These are phyloP conservation scores for Xylaria grammica DNA, from an alignment of 495 filamentous ascomycete genomes.

Conservation along the genomic window DNA sequence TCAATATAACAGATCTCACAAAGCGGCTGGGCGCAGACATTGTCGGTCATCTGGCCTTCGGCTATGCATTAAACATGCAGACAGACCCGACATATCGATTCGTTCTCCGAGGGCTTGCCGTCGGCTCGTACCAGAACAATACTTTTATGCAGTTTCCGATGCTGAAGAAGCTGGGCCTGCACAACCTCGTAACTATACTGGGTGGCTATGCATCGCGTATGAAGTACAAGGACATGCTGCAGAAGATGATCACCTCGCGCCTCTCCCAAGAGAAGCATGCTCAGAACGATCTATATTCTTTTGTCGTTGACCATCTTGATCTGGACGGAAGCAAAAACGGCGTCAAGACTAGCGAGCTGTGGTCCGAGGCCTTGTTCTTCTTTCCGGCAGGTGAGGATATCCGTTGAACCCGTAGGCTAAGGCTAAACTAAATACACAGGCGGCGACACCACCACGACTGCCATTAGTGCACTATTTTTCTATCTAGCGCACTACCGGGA, in stretches of 20 bases:
- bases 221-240: constrained; percentile 19
- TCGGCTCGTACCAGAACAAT: constrained; percentile 18
- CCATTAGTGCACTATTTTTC: constrained; percentile 57
- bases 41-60: constrained; percentile 30
- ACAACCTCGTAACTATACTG: neutral
- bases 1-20: constrained; percentile 23
- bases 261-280: constrained; percentile 23
- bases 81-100: constrained; percentile 21
- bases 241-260: constrained; percentile 27
- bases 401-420: no score
- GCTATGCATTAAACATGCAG: constrained; percentile 24
- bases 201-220: neutral
- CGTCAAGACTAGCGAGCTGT: constrained; percentile 25
- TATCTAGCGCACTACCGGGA: constrained; percentile 55
- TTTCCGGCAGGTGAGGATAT: constrained; percentile 33
- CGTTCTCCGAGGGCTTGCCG: neutral
- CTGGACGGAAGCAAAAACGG: constrained; percentile 15
- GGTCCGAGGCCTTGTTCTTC: constrained; percentile 23
- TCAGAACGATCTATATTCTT: constrained; percentile 29
- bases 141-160: constrained; percentile 25
- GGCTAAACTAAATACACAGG: neutral
- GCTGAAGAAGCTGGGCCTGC: constrained; percentile 10
- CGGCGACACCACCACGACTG: constrained; percentile 53
- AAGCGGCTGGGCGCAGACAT: constrained; percentile 26
- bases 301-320: constrained; percentile 51